phyloP scores from a whole-genome alignment of 1,284 basidiomycete species.

The Ganoderma multipileum region DNA sequence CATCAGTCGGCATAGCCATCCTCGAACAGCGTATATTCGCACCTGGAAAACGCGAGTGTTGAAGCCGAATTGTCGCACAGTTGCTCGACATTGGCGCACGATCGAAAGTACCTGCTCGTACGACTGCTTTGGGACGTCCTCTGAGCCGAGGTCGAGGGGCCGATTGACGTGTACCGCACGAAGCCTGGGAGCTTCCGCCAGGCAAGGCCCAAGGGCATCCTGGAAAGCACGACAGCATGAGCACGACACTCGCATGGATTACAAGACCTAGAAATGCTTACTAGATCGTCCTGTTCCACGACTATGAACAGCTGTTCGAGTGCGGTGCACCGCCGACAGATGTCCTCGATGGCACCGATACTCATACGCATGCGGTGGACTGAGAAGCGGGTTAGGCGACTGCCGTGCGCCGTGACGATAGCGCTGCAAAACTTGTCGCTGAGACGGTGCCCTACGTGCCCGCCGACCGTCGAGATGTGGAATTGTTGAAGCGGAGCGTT shows the following conservation, averaged over 20 bases:
- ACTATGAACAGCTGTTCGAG: conserved; percentile 71
- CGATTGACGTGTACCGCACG: conserved; percentile 60
- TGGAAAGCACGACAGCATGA: conserved; percentile 31
- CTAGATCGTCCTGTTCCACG: conserved; percentile 53
- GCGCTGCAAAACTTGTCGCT: conserved; percentile 56
- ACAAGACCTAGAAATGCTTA: conserved; percentile 32
- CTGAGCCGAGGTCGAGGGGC: conserved; percentile 45
- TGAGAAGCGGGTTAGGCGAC: conserved; percentile 61
- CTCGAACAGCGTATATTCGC: conserved; percentile 23
- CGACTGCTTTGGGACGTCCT: conserved; percentile 33
- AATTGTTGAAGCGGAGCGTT: conserved; percentile 59
- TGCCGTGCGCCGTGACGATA: conserved; percentile 57
- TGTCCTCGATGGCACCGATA: conserved; percentile 53
- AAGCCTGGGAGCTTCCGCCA: conserved; percentile 47
- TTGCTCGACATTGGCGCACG: conserved; percentile 38
- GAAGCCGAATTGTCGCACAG: conserved; percentile 45
- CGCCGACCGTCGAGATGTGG: conserved; percentile 65
- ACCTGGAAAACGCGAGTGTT: conserved; percentile 57
- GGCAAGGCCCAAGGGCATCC: conserved; percentile 43
- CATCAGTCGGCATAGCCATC: not conserved
- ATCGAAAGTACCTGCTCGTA: conserved; percentile 35
- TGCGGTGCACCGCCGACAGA: conserved; percentile 57
- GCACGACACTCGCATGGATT: not conserved
- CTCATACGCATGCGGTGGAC: conserved; percentile 67
- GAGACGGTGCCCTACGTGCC: conserved; percentile 46